Percentiles rank a stretch among this genome's conserved stretches.
These are phyloP conservation scores for Heritiera littoralis DNA, from an alignment of 345 rosid species.

Conservation along the genomic window DNA sequence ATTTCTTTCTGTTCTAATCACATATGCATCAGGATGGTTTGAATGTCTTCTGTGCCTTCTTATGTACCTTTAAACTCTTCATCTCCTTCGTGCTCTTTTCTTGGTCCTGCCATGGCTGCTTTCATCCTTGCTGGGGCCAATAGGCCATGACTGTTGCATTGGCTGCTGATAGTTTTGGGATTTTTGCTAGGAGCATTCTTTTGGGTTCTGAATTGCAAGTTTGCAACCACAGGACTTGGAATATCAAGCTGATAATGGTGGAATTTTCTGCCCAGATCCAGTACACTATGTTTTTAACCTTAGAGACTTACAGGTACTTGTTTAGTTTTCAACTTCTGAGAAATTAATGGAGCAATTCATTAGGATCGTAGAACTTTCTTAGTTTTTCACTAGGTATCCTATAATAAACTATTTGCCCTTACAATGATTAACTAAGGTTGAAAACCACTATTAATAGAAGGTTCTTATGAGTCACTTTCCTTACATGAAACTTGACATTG, in stretches of 20 bases:
- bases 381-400: too few species aligned
- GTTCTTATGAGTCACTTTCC: too few species aligned
- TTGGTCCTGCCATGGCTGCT: slow-evolving; percentile 40
- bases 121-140: slow-evolving; percentile 40
- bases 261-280: slow-evolving; percentile 56
- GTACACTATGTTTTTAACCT: slow-evolving; percentile 49
- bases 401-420: neutral
- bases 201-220: slow-evolving; percentile 40
- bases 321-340: neutral
- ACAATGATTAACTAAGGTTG: neutral
- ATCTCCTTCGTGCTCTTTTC: slow-evolving; percentile 54
- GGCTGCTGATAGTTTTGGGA: slow-evolving; percentile 46
- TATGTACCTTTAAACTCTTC: slow-evolving; percentile 58
- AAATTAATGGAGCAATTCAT: too few species aligned
- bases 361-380: too few species aligned
- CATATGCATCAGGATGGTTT: too few species aligned
- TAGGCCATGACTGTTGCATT: slow-evolving; percentile 37
- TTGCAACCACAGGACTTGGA: slow-evolving; percentile 51
- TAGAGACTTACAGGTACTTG: slow-evolving; percentile 65
- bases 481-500: neutral
- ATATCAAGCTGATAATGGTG: slow-evolving; percentile 64
- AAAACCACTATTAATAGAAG: neutral
- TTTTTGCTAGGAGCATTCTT: slow-evolving; percentile 42
- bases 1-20: too few species aligned
- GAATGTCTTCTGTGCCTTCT: slow-evolving; percentile 64